Percentiles rank a stretch among this genome's conserved stretches.
Evolutionary conservation across 1,139 yeast genomes (phyloP).

Genomic region (Pichia sp.): DNA sequence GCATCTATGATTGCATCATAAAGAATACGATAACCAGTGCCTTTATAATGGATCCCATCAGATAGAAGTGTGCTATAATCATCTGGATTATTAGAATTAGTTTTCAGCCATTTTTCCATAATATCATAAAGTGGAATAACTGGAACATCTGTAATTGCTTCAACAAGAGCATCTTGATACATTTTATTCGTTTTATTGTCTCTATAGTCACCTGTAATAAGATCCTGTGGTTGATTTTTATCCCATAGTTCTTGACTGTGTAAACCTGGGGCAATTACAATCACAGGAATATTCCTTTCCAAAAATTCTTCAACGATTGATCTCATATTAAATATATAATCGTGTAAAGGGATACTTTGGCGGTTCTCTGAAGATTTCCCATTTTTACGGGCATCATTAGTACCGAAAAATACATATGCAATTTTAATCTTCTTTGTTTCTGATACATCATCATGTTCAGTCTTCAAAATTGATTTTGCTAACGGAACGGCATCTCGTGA

Average conservation of each 20-base stretch:
- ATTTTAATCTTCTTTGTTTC: constrained; percentile 30
- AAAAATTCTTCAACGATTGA: constrained; percentile 37
- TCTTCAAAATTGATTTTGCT: constrained; percentile 42
- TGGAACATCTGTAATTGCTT: constrained; percentile 44
- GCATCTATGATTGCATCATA: constrained; percentile 37
- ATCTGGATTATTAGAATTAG: not conserved
- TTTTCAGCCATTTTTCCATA: constrained; percentile 27
- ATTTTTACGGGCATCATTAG: constrained; percentile 56
- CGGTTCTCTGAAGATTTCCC: constrained; percentile 28
- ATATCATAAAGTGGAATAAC: constrained; percentile 36
- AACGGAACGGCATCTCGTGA: constrained; percentile 44
- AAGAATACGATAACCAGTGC: constrained; percentile 49
- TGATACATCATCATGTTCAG: constrained; percentile 35
- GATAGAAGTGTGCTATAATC: constrained; percentile 21
- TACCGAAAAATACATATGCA: constrained; percentile 60
- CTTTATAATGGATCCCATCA: constrained; percentile 62
- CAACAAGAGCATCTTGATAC: constrained; percentile 43
- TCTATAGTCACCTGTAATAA: constrained; percentile 33
- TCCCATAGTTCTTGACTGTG: constrained; percentile 42
- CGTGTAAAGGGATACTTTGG: constrained; percentile 50
- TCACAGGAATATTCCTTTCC: constrained; percentile 37
- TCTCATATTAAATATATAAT: constrained; percentile 42
- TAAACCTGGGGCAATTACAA: constrained; percentile 61
- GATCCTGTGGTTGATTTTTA: constrained; percentile 27
- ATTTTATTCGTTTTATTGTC: constrained; percentile 35